Evolutionary conservation across 768 basidiomycete species (phyloP), one percentile per base, ranked within the genome.

Genomic region (Trametes cubensis): DNA sequence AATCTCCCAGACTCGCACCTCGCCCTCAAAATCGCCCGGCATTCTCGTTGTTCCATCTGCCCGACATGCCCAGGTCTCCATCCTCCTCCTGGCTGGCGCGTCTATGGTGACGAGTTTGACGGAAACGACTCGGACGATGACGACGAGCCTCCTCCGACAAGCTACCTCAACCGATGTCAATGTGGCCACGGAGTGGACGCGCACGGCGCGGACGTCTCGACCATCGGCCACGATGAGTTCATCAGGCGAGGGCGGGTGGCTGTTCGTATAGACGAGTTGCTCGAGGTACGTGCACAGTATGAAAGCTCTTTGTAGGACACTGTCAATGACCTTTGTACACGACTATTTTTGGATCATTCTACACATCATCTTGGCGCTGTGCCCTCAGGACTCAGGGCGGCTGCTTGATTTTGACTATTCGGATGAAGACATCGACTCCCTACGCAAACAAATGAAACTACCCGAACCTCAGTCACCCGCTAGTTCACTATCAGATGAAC

Each of bases 21-120:
- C 2, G 76, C 85, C 15, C 80, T 92, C 66, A 95, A 93, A 78
- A 88, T 94, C 59, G 90, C 94, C 6, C 84, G 94, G 17, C 93
- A 94, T 75, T 84, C 89, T 4, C 78, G 81, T 0, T 96, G 94
- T 70, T 75, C 83, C 2, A 69, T 72, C 42, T 96, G 94, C 69
- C 70, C 75, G 15, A 70, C 78, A n/a, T 95, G 94, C 70, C 56
- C 72, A n/a, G 87, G 89, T 20, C 80, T 95, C 25, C 85, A 80
- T 55, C 93, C 94, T 28, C 81, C 85, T 28, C 74, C 76, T 15
- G 79, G 78, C 58, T 76, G 67, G 48, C 79, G 81, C 62, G 81
- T 84, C 15, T 80, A 82, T 21, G 73, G 85, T 14, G 80, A 79
- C 7, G 81, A 81, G 58, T 73, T 88, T 38, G 83, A 81, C 48